These are phyloP conservation scores for Golubevia pallescens DNA, from an alignment of 1,284 basidiomycete genomes.

Conservation along the genomic window DNA sequence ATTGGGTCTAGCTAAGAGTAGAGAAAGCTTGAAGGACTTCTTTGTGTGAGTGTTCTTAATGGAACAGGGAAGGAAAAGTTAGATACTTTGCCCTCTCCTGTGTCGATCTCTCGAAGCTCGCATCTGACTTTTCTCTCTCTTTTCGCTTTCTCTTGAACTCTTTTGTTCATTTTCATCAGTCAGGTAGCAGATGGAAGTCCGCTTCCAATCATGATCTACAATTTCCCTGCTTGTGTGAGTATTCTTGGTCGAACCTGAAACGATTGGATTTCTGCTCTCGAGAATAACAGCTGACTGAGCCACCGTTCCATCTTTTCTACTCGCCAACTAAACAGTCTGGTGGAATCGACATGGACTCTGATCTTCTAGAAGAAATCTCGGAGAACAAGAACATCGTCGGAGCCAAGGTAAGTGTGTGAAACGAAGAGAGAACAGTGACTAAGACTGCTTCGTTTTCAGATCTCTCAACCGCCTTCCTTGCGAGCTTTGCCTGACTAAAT, in stretches of 20 bases:
- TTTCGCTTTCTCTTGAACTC: too few relatives aligned
- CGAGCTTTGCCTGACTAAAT: too few relatives aligned
- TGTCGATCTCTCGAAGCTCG: too few relatives aligned
- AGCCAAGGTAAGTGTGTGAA: slow-evolving; percentile 15
- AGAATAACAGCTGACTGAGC: too few relatives aligned
- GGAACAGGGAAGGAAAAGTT: too few relatives aligned
- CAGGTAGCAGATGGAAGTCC: slow-evolving; percentile 21
- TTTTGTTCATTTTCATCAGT: slow-evolving; percentile 10
- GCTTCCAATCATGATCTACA: slow-evolving; percentile 48
- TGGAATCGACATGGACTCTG: slow-evolving; percentile 42
- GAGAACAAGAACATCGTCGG: slow-evolving; percentile 45
- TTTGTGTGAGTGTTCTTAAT: background rate
- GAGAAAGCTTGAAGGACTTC: slow-evolving; percentile 28
- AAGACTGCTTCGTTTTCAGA: too few relatives aligned
- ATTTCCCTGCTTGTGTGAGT: slow-evolving; percentile 40
- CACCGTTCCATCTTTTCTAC: background rate
- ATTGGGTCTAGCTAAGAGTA: slow-evolving; percentile 16
- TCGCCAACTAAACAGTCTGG: slow-evolving; percentile 3
- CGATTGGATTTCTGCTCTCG: too few relatives aligned
- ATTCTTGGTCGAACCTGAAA: background rate
- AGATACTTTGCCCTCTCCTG: too few relatives aligned
- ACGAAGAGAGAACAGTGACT: too few relatives aligned
- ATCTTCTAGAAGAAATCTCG: slow-evolving; percentile 32
- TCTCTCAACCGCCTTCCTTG: too few relatives aligned
- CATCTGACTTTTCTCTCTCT: too few relatives aligned